These are phyloP conservation scores for Termitomyces sp. DNA, from an alignment of 768 basidiomycete species.

Conservation along the genomic window DNA sequence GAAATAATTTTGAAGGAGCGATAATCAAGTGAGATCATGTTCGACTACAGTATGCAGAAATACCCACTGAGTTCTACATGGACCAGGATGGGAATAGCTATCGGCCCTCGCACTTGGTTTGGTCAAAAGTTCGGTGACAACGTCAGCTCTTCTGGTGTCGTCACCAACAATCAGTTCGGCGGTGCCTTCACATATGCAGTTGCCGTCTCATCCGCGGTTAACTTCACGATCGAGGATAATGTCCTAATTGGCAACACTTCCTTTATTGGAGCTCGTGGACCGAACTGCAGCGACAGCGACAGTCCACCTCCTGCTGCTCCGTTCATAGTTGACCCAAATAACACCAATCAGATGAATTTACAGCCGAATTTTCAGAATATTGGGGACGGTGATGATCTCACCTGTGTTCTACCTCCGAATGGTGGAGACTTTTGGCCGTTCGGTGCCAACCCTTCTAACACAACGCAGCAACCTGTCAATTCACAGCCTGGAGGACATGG, in stretches of 20 bases:
- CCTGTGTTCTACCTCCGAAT: constrained; percentile 63
- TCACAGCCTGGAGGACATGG: constrained; percentile 10
- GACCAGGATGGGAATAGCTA: constrained; percentile 74
- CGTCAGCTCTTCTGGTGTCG: constrained; percentile 51
- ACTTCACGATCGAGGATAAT: constrained; percentile 69
- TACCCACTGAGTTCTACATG: neutral
- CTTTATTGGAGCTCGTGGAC: constrained; percentile 67
- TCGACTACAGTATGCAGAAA: neutral
- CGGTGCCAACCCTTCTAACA: constrained; percentile 44
- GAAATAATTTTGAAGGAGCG: constrained; percentile 53
- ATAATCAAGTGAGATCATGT: constrained; percentile 61
- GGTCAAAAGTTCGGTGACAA: constrained; percentile 47
- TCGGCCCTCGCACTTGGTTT: constrained; percentile 78
- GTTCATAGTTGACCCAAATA: constrained; percentile 53
- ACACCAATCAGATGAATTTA: constrained; percentile 34
- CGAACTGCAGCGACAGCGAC: constrained; percentile 55
- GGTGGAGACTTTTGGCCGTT: constrained; percentile 75
- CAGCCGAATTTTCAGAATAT: constrained; percentile 54
- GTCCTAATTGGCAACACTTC: constrained; percentile 63
- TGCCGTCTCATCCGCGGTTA: constrained; percentile 56
- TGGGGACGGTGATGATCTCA: constrained; percentile 52
- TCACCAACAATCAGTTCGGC: constrained; percentile 53
- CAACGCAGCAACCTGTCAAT: neutral
- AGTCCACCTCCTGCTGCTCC: constrained; percentile 50
- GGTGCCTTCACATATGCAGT: constrained; percentile 77